Evolutionary conservation across 1,284 basidiomycete species (phyloP).

Genomic region (Amylostereum areolatum): DNA sequence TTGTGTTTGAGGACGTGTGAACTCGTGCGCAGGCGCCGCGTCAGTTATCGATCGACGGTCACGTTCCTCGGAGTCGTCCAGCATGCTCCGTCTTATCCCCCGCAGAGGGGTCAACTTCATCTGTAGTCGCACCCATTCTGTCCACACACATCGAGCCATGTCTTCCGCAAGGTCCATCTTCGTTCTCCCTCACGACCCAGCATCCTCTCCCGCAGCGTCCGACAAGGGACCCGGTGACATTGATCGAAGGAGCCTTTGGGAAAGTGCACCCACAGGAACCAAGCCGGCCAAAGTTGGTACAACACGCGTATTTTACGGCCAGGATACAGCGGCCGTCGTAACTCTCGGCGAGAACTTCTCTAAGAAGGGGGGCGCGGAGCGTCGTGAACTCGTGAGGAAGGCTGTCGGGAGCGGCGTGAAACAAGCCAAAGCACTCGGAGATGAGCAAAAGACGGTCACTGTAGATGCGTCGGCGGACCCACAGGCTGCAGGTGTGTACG

Average conservation of each 20-base stretch:
- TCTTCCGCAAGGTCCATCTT: constrained; percentile 28
- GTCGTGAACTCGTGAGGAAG: constrained; percentile 58
- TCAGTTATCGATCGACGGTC: too few relatives aligned
- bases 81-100: too few relatives aligned
- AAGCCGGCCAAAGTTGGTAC: constrained; percentile 56
- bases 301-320: constrained; percentile 53
- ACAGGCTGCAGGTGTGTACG: constrained; percentile 60
- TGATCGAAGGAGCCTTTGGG: constrained; percentile 39
- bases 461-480: constrained; percentile 63
- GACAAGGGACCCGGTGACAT: background rate
- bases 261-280: constrained; percentile 24
- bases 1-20: too few relatives aligned
- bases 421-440: constrained; percentile 48
- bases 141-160: constrained; percentile 17
- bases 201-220: constrained; percentile 20
- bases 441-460: constrained; percentile 51
- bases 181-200: constrained; percentile 37
- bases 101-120: background rate
- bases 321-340: constrained; percentile 42
- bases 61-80: too few relatives aligned
- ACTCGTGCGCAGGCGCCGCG: too few relatives aligned
- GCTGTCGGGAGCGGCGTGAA: constrained; percentile 65
- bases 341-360: constrained; percentile 60
- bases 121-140: constrained; percentile 5
- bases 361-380: constrained; percentile 40